These are phyloP conservation scores for Polyporus arcularius DNA, from an alignment of 768 basidiomycete genomes.

Conservation along the genomic window DNA sequence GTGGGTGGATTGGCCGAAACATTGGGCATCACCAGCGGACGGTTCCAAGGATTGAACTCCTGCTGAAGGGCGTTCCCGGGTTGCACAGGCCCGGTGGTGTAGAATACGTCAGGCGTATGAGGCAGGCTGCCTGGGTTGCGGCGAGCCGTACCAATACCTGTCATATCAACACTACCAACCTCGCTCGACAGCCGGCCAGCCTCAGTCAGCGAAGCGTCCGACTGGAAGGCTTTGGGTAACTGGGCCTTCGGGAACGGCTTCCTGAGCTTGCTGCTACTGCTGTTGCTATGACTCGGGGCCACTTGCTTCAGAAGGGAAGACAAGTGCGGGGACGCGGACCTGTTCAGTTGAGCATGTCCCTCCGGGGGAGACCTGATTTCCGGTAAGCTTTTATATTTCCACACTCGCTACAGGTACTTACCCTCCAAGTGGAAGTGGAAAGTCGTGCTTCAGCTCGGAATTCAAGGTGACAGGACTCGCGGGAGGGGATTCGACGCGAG, in stretches of 20 bases:
- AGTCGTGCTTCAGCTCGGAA: constrained; percentile 33
- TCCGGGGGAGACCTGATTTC: constrained; percentile 1
- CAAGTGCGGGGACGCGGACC: constrained; percentile 14
- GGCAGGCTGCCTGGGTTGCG: constrained; percentile 18
- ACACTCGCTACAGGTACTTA: background rate
- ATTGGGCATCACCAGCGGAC: constrained; percentile 1
- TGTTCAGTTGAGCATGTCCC: background rate
- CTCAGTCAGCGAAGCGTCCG: constrained; percentile 11
- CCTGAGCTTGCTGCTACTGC: constrained; percentile 36
- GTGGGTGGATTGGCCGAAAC: background rate
- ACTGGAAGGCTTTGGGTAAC: constrained; percentile 55
- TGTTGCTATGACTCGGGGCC: constrained; percentile 18
- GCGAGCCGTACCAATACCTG: constrained; percentile 54
- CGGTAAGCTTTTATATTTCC: background rate
- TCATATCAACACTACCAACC: constrained; percentile 57
- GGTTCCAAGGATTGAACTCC: constrained; percentile 22
- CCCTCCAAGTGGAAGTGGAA: constrained; percentile 6
- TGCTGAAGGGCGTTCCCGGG: constrained; percentile 7
- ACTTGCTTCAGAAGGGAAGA: constrained; percentile 26
- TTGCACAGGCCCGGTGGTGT: constrained; percentile 16
- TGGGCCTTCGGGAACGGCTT: constrained; percentile 68
- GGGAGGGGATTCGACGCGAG: constrained; percentile 35
- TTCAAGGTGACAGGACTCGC: constrained; percentile 37
- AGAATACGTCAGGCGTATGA: constrained; percentile 25
- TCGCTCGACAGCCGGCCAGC: constrained; percentile 14